These are phyloP conservation scores for Knufia petricola DNA, from an alignment of 2,329 filamentous ascomycete genomes.

Conservation along the genomic window DNA sequence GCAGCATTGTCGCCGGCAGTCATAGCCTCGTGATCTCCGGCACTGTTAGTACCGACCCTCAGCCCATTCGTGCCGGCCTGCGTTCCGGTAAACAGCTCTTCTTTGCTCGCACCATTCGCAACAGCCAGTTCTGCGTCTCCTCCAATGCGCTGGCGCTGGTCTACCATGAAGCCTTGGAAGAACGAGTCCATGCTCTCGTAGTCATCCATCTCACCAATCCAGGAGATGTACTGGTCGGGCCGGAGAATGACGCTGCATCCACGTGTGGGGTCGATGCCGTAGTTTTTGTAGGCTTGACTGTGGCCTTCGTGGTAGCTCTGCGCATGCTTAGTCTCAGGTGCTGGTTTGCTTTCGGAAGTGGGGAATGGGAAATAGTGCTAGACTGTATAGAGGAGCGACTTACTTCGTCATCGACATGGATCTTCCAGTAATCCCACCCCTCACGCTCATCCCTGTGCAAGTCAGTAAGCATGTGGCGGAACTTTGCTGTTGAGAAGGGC, in stretches of 20 bases:
- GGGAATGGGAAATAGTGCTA: too few relatives aligned
- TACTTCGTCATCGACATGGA: conserved; percentile 43
- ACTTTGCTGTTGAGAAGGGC: too few relatives aligned
- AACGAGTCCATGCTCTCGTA: conserved; percentile 18
- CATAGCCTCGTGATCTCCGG: neutral
- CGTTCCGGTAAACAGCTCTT: neutral
- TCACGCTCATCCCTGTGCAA: conserved; percentile 33
- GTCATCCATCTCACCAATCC: conserved; percentile 17
- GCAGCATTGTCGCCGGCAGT: neutral
- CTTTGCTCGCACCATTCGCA: neutral
- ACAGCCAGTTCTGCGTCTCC: neutral
- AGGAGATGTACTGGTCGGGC: conserved; percentile 57
- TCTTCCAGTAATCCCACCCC: conserved; percentile 49
- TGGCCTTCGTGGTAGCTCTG: conserved; percentile 45
- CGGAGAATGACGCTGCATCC: conserved; percentile 53
- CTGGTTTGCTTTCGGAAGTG: too few relatives aligned
- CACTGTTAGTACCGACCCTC: too few relatives aligned
- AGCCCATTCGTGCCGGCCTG: neutral
- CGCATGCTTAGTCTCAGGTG: too few relatives aligned
- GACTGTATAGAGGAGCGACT: too few relatives aligned
- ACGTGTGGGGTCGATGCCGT: conserved; percentile 46
- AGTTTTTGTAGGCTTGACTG: conserved; percentile 42
- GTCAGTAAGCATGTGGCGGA: too few relatives aligned
- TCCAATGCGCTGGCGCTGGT: neutral
- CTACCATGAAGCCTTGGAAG: conserved; percentile 16